Conservation (phyloP, 2,329 filamentous ascomycete genomes). For the Botrytis porri region DNA sequence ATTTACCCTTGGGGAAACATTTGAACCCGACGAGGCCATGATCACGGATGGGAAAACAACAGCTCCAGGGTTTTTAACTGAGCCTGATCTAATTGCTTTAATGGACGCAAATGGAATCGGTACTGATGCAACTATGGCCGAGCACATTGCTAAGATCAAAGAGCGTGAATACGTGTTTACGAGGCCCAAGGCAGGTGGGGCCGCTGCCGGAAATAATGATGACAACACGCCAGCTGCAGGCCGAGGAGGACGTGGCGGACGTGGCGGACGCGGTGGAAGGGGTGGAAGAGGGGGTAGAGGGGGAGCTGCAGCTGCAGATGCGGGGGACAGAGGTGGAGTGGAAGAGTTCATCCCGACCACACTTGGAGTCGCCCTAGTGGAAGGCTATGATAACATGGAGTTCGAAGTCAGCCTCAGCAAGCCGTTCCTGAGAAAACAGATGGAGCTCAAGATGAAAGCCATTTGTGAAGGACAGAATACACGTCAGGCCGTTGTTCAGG, state of each 20-base stretch:
- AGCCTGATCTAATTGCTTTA: conserved; percentile 89
- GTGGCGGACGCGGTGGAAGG: conserved; percentile 42
- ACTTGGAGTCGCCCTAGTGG: conserved; percentile 84
- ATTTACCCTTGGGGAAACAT: conserved; percentile 75
- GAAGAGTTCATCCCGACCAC: conserved; percentile 92
- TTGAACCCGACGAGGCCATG: conserved; percentile 83
- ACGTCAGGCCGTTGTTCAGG: conserved; percentile 69
- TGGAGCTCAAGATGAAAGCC: conserved; percentile 95
- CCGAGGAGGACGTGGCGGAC: conserved; percentile 37
- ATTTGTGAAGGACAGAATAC: conserved; percentile 87
- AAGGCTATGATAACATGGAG: conserved; percentile 93
- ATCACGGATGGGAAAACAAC: conserved; percentile 90
- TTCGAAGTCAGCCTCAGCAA: conserved; percentile 92
- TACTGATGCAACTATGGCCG: conserved; percentile 98
- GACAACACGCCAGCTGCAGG: conserved; percentile 42
- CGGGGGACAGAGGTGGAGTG: conserved; percentile 49
- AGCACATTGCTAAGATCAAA: conserved; percentile 96
- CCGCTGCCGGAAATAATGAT: conserved; percentile 27
- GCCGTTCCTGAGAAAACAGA: conserved; percentile 94
- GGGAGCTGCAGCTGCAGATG: conserved; percentile 41
- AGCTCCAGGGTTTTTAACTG: conserved; percentile 82
- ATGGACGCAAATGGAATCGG: conserved; percentile 99
- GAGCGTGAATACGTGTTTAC: conserved; percentile 81
- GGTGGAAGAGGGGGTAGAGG: conserved; percentile 45
- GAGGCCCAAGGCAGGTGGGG: conserved; percentile 46